Percentiles rank a stretch among this genome's conserved stretches.
phyloP scores from a whole-genome alignment of 768 basidiomycete species.

The Trametes sanguinea region DNA sequence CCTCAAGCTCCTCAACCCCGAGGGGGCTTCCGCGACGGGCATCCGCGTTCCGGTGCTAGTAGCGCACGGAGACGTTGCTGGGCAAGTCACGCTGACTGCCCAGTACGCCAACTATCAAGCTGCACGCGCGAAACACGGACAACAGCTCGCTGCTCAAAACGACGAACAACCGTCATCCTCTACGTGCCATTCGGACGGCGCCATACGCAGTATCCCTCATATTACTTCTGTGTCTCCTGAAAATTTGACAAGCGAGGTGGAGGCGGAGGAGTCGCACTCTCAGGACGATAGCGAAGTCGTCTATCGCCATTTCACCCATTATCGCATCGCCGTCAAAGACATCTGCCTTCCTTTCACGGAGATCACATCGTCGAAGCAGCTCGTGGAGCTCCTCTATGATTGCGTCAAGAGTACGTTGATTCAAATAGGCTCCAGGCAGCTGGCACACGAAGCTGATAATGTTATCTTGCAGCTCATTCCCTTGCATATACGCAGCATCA shows the following conservation, averaged over 20 bases:
- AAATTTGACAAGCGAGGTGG: neutral
- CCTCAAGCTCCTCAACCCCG: neutral
- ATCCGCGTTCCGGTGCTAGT: slow-evolving; percentile 1
- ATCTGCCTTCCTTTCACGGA: slow-evolving; percentile 3
- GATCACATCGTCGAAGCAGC: slow-evolving; percentile 6
- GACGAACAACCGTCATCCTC: neutral
- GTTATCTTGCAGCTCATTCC: neutral
- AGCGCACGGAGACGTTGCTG: neutral
- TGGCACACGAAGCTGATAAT: neutral
- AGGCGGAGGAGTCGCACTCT: neutral
- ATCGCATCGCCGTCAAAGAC: slow-evolving; percentile 16
- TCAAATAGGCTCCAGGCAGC: too few species aligned
- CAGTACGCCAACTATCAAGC: neutral
- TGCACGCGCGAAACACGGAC: neutral
- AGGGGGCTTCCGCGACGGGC: too few species aligned
- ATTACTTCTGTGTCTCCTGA: too few species aligned
- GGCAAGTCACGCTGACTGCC: neutral
- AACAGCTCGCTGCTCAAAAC: too few species aligned
- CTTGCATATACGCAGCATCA: neutral
- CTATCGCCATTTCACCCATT: slow-evolving; percentile 7
- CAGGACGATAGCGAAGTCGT: neutral
- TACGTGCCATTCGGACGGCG: too few species aligned
- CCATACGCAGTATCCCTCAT: too few species aligned
- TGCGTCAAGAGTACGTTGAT: neutral
- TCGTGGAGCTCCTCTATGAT: slow-evolving; percentile 4